Evolutionary conservation across 805 yeast genomes (phyloP).

Genomic region (Starmerella bacillaris): DNA sequence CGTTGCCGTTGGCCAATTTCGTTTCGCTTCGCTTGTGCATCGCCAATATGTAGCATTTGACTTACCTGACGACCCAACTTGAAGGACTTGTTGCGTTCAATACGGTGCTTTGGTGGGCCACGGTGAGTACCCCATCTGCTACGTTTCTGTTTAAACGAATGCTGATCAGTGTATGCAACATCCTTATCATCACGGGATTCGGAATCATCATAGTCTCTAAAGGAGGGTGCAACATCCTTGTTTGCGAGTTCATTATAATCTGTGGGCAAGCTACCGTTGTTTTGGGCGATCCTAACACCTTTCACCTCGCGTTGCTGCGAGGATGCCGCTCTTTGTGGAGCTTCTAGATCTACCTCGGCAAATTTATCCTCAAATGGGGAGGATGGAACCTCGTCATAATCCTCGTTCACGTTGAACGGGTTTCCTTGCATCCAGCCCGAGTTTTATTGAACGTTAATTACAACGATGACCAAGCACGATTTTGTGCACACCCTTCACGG

Average conservation of each 20-base stretch:
- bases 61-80: constrained; percentile 12
- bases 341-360: constrained; percentile 11
- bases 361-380: constrained; percentile 15
- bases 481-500: too few species aligned
- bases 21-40: constrained; percentile 1
- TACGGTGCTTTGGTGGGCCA: constrained; percentile 25
- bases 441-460: too few species aligned
- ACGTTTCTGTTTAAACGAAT: constrained; percentile 10
- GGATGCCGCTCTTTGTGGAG: constrained; percentile 13
- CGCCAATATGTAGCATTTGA: constrained; percentile 11
- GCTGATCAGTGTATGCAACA: constrained; percentile 9
- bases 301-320: constrained; percentile 10
- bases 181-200: constrained; percentile 4
- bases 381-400: constrained; percentile 2
- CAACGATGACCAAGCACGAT: too few species aligned
- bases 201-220: background rate
- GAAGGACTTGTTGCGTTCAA: constrained; percentile 2
- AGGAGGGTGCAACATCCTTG: constrained; percentile 3
- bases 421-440: constrained; percentile 6
- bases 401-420: constrained; percentile 9
- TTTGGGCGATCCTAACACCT: constrained; percentile 10
- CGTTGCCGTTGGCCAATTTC: background rate
- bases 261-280: constrained; percentile 7
- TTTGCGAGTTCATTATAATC: too few species aligned
- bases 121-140: constrained; percentile 70